Percentiles rank a stretch among this genome's conserved stretches.
Evolutionary conservation across 2,329 filamentous ascomycete species (phyloP).

Genomic region (Neophaeococcomyces mojaviensis): DNA sequence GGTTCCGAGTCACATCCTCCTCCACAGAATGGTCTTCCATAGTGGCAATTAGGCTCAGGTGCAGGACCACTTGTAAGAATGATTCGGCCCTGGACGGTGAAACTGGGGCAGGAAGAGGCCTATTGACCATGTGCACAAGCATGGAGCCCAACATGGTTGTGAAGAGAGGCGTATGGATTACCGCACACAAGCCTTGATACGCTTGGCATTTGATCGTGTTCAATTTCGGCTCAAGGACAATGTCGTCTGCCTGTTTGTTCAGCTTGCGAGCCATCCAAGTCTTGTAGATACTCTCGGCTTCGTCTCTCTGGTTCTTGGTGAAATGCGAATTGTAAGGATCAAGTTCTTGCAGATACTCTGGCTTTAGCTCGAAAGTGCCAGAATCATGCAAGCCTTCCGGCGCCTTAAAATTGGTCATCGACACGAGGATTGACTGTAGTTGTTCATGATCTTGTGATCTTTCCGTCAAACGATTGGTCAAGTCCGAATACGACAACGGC

Average conservation of each 20-base stretch:
- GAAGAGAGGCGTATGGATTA: conserved; percentile 79
- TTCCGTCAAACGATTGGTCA: conserved; percentile 77
- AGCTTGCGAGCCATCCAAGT: conserved; percentile 81
- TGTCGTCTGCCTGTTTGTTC: conserved; percentile 69
- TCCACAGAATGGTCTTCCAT: conserved; percentile 63
- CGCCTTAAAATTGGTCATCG: conserved; percentile 81
- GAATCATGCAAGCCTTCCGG: conserved; percentile 89
- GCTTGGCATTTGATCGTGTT: conserved; percentile 67
- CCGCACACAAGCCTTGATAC: conserved; percentile 67
- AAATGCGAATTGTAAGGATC: conserved; percentile 96
- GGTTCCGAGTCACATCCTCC: conserved; percentile 45
- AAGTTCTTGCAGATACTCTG: conserved; percentile 75
- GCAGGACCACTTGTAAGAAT: conserved; percentile 83
- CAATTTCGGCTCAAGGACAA: conserved; percentile 85
- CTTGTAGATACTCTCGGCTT: conserved; percentile 83
- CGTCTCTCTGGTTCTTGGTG: conserved; percentile 92
- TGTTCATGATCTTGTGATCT: conserved; percentile 82
- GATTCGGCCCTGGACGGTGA: conserved; percentile 79
- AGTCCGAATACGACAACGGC: conserved; percentile 87
- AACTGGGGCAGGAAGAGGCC: conserved; percentile 63
- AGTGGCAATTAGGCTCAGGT: conserved; percentile 77
- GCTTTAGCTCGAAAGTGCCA: conserved; percentile 86
- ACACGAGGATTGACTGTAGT: conserved; percentile 74
- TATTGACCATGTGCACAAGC: conserved; percentile 69
- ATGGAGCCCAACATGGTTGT: conserved; percentile 85